Base-by-base conservation (phyloP, 202 grass and related monocot genomes). In the Alloteropsis angusta region DNA sequence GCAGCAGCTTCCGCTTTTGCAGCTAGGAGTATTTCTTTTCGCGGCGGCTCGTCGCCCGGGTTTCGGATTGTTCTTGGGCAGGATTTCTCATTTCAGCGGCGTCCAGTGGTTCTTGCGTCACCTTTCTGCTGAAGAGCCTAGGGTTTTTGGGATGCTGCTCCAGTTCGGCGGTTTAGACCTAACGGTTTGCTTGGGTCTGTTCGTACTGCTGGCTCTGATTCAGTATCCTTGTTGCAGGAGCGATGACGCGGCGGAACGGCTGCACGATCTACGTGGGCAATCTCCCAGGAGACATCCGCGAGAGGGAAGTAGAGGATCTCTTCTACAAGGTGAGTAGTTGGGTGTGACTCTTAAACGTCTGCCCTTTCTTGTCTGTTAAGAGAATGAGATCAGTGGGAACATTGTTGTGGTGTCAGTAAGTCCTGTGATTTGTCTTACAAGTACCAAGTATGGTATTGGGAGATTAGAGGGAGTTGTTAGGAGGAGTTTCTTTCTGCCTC, bases 301-400 rank as follows among this genome's bases (percentile, higher is more conserved):
- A 93, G 82, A 89, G 82, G 12, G 93, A 97, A 63, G 88, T 91
- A 1, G 93, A 93, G 66, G 93, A 93, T 91, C 66, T 97, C 36
- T 97, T 97, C 68, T 87, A 87, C 84, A 93, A 97, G 88, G 84
- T 93, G 37, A 75, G 80, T 71, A 46, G 41, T 83, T 79, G 7
- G 35, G 1, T 23, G 53, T 25, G 53, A 56, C 21, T 21, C 21
- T 11, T 25, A 23, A 11, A n/a, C 19, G 21, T 56, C 9, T 41
- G 39, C 1, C 39, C 39, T 41, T 45, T 61, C 21, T 60, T 5
- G 0, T 68, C 26, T 39, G 9, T 72, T 71, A 38, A 28, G 8
- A 48, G 8, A 37, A 28, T 7, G 16, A 59, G 11, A 74, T 78
- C 13, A 32, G 55, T 9, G 7, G 32, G 30, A 8, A 37, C 5